Conservation (phyloP, 345 rosid species). For the Noccaea caerulescens region DNA sequence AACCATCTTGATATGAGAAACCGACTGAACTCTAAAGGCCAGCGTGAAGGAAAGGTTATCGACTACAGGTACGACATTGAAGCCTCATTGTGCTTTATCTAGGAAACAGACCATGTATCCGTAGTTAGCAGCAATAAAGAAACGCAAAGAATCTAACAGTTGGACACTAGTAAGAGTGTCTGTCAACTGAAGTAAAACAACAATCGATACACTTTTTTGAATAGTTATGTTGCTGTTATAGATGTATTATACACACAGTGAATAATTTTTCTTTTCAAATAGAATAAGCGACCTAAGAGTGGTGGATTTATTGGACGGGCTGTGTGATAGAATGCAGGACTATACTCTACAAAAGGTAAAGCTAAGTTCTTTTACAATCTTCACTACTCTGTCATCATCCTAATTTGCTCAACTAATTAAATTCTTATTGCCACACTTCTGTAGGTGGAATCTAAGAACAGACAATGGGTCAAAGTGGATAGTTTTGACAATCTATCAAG, state of each 20-base stretch:
- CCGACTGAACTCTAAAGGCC: slow-evolving; percentile 86
- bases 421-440: slow-evolving; percentile 32
- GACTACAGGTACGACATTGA: slow-evolving; percentile 69
- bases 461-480: slow-evolving; percentile 70
- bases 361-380: slow-evolving; percentile 10
- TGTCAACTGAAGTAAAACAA: not conserved
- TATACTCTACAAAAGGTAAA: slow-evolving; percentile 85
- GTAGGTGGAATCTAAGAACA: slow-evolving; percentile 62
- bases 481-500: slow-evolving; percentile 67
- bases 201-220: not conserved
- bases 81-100: not conserved
- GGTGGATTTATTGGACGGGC: slow-evolving; percentile 89
- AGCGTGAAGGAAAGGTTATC: slow-evolving; percentile 85
- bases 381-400: slow-evolving; percentile 5
- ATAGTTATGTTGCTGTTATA: slow-evolving; percentile 2
- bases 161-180: slow-evolving; percentile 7
- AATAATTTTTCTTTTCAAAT: slow-evolving; percentile 21
- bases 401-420: not conserved
- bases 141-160: not conserved
- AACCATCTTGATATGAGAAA: slow-evolving; percentile 97
- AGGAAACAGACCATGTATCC: not conserved
- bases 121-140: slow-evolving; percentile 4
- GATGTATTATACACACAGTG: not conserved
- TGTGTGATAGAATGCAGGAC: slow-evolving; percentile 92
- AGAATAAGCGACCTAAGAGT: slow-evolving; percentile 93